Evolutionary conservation across 2,329 filamentous ascomycete genomes (phyloP), one percentile per base, ranked within the genome.

Genomic region (Colletotrichum cordylinicola): DNA sequence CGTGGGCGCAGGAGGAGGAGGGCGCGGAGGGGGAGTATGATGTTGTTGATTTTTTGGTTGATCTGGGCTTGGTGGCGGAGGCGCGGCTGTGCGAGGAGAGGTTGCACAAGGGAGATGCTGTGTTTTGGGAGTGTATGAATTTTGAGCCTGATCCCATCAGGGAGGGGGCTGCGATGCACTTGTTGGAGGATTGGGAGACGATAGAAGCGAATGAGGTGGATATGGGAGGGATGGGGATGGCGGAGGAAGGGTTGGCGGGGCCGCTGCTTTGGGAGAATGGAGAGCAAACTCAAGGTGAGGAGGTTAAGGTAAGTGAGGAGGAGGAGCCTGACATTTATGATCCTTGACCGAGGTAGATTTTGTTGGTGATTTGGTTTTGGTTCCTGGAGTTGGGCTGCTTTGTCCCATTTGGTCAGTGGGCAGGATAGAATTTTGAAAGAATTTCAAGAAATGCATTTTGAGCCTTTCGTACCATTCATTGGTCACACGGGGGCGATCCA

Each of bases 21-120:
- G 68, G 81, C 55, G 67, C 67, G 10, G 74, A 79, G 37, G 67
- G 64, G 13, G 74, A 79, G 37, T 86, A 85, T 68, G 84, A 86
- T 67, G 80, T 85, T 7, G 78, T 84, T 4, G 83, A 85, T 67
- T 78, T 86, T 9, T 77, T 86, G 2, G 80, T 81, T 18, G 84
- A 86, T 29, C 60, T 86, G 0, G 81, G 84, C 2, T 29, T 85
- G 48, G 79, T 78, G n/a, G 60, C 77, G 0, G 83, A 85, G 78
- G 80, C 83, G 31, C 69, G 74, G n/a, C 29, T 74, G 24, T 82
- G 80, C n/a, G 78, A 81, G 39, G 78, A 78, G 27, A 78, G 78
- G 16, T 62, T 86, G 13, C 33, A 70, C 13, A 70, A 75, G 43
- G 76, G 77, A 5, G 81, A 82, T 29, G 78, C 78, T 15, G 81